These are phyloP conservation scores for Urtica urens DNA, from an alignment of 306 rosid species.

Conservation along the genomic window DNA sequence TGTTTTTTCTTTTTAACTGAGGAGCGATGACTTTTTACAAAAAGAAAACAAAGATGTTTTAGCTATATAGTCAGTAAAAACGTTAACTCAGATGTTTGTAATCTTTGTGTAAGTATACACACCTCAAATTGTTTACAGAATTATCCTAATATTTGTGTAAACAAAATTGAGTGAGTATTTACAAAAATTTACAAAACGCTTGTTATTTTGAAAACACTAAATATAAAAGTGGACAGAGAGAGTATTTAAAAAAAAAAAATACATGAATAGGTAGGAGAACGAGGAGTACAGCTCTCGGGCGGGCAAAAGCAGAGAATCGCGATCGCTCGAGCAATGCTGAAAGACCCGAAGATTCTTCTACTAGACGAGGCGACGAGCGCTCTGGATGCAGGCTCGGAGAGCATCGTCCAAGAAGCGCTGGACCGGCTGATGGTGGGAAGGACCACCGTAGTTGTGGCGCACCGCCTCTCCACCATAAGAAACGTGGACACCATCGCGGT, in stretches of 20 bases:
- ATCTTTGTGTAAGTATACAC: too few relatives aligned
- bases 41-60: too few relatives aligned
- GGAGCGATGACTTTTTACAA: too few relatives aligned
- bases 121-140: too few relatives aligned
- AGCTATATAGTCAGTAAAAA: too few relatives aligned
- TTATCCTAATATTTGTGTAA: too few relatives aligned
- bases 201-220: too few relatives aligned
- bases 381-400: constrained; percentile 87
- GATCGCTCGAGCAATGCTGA: constrained; percentile 97
- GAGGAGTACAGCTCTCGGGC: constrained; percentile 93
- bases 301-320: constrained; percentile 98
- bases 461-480: constrained; percentile 81
- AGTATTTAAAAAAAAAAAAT: too few relatives aligned
- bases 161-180: too few relatives aligned
- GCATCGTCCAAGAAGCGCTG: constrained; percentile 95
- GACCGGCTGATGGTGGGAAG: constrained; percentile 94
- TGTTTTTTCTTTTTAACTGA: neutral
- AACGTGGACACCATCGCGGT: constrained; percentile 88
- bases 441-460: constrained; percentile 90
- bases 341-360: constrained; percentile 83
- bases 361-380: constrained; percentile 98
- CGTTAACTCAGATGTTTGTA: too few relatives aligned
- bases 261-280: constrained; percentile 89
- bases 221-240: too few relatives aligned
- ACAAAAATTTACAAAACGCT: too few relatives aligned